Conservation (phyloP, 23 red algal genomes). For the Gracilaria domingensis region DNA sequence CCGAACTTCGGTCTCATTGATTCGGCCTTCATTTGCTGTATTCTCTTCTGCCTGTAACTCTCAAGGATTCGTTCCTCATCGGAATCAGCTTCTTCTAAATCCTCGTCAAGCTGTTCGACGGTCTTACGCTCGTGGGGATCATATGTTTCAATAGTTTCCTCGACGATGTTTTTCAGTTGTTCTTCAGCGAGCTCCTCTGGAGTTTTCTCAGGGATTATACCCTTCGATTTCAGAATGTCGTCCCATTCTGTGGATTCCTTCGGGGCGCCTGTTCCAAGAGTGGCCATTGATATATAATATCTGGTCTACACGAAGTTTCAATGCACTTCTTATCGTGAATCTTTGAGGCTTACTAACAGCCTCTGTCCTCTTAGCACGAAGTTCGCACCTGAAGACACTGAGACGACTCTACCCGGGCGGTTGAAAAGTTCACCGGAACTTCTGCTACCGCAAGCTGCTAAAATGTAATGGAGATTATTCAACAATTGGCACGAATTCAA, state of each 20-base stretch:
- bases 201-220: slow-evolving; percentile 87
- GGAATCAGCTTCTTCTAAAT: slow-evolving; percentile 85
- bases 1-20: slow-evolving; percentile 63
- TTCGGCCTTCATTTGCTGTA: slow-evolving; percentile 66
- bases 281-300: slow-evolving; percentile 38
- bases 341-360: background rate
- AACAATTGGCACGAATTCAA: background rate
- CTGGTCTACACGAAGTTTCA: background rate
- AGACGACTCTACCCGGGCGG: no score
- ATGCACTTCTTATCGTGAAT: background rate
- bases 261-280: slow-evolving; percentile 75
- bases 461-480: no score
- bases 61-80: slow-evolving; percentile 83
- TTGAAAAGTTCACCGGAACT: background rate
- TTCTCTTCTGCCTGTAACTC: slow-evolving; percentile 65
- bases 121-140: slow-evolving; percentile 80
- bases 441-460: no score
- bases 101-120: slow-evolving; percentile 76
- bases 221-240: slow-evolving; percentile 83
- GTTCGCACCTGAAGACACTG: no score
- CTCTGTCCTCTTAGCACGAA: background rate
- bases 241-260: slow-evolving; percentile 94
- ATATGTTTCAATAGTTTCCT: slow-evolving; percentile 72
- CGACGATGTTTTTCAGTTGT: slow-evolving; percentile 63
- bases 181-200: slow-evolving; percentile 77